Conservation (phyloP, 225 moss, liverwort and hornwort genomes). For the Neckera pumila region DNA sequence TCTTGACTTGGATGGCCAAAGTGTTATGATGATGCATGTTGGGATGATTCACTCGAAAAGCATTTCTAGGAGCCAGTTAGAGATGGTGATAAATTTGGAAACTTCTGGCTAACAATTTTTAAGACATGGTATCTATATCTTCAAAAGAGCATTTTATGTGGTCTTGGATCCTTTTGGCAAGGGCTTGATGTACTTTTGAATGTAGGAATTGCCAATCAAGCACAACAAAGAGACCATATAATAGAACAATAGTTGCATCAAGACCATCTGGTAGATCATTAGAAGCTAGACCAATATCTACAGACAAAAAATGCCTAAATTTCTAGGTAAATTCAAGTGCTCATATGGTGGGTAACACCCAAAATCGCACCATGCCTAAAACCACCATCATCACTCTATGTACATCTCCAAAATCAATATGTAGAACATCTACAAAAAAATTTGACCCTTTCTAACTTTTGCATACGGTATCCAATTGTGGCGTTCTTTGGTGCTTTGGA, state of each 20-base stretch:
- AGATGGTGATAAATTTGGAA: background rate
- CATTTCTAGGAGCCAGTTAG: too few relatives aligned
- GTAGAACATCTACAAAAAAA: too few relatives aligned
- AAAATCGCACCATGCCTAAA: background rate
- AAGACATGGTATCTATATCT: too few relatives aligned
- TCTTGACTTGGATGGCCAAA: too few relatives aligned
- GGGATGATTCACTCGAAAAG: background rate
- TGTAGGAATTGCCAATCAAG: constrained; percentile 72
- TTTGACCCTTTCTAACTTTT: background rate
- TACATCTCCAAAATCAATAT: too few relatives aligned
- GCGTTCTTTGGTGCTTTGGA: too few relatives aligned
- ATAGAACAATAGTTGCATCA: constrained; percentile 54
- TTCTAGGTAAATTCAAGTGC: background rate
- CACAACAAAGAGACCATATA: constrained; percentile 72
- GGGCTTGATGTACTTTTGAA: constrained; percentile 49
- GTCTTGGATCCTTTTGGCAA: constrained; percentile 8
- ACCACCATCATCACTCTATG: too few relatives aligned
- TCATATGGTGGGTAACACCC: background rate
- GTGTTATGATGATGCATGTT: background rate
- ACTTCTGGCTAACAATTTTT: too few relatives aligned
- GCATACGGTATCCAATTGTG: too few relatives aligned
- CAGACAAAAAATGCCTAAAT: background rate
- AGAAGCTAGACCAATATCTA: background rate
- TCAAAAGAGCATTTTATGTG: background rate
- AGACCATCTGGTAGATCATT: too few relatives aligned